Base-by-base conservation (phyloP, 148 eudicot genomes). In the Dysphania ambrosioides region DNA sequence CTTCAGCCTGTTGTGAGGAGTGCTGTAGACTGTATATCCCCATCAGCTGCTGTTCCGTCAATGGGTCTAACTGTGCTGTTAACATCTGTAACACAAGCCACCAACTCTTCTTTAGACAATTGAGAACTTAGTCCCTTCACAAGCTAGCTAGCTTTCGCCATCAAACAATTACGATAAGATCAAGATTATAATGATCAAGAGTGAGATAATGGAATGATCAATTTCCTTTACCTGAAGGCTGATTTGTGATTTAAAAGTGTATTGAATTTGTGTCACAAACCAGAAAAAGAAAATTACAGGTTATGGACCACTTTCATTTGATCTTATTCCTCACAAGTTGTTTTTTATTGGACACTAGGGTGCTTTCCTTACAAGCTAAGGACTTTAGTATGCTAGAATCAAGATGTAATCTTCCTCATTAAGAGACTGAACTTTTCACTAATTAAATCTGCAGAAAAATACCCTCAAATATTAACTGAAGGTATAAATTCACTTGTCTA, bases 1-100 rank as follows among this genome's bases (percentile, higher is more conserved):
- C 98, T 77, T 93, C 98, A 0, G 97, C 97, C 75, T 93, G 97
- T 69, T 93, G 95, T 21, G 95, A 88, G 1, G 95, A 84, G 19
- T 89, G 97, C 69, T 93, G 98, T 51, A 93, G 87, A 79, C 90
- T 85, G 81, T 80, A 89, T 72, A 93, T 93, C 19, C 93, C 98
- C 88, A 89, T 81, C 0, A 91, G 13, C 74, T 93, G 98, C 66
- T 93, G 98, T 80, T 93, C 92, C 1, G 97, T 89, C 70, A 93
- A 79, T 2, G 88, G 94, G 79, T 91, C 98, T 67, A 93, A 66
- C 71, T 93, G 98, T 27, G 80, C 77, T 35, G 79, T 84, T 74
- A 93, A 67, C 91, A 91, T 93, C 98, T 93, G 83, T 30, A 70
- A 61, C 13, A 32, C 72, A 66, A 53, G 7, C 2, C 60, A 62